Evolutionary conservation across 176 grass and related monocot genomes (phyloP).

Genomic region (Raddia guianensis): DNA sequence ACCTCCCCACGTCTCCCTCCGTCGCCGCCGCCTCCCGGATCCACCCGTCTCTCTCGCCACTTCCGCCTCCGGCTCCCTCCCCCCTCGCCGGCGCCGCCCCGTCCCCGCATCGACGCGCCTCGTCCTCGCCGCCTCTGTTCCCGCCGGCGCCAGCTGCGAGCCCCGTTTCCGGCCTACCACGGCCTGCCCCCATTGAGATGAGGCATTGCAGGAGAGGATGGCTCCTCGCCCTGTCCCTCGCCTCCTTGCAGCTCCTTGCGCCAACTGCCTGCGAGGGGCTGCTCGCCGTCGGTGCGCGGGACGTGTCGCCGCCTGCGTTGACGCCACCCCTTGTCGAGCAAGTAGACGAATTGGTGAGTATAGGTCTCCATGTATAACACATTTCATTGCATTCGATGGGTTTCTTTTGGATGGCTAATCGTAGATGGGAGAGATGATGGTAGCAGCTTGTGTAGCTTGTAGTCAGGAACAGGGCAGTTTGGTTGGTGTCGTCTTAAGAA

Average conservation of each 20-base stretch:
- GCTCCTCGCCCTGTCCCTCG: slow-evolving; percentile 39
- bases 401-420: slow-evolving; percentile 7
- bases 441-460: neutral
- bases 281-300: slow-evolving; percentile 24
- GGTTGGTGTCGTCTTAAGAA: neutral
- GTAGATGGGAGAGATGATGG: neutral
- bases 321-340: slow-evolving; percentile 36
- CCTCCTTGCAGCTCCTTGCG: slow-evolving; percentile 31
- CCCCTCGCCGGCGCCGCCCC: too few relatives aligned
- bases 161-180: too few relatives aligned
- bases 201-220: slow-evolving; percentile 33
- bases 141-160: too few relatives aligned
- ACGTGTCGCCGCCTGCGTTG: slow-evolving; percentile 19
- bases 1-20: too few relatives aligned
- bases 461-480: slow-evolving; percentile 6
- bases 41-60: too few relatives aligned
- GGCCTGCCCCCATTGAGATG: slow-evolving; percentile 19
- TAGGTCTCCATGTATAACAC: neutral
- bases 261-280: slow-evolving; percentile 1
- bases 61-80: too few relatives aligned
- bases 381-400: neutral
- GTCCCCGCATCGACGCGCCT: too few relatives aligned
- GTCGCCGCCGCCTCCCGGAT: too few relatives aligned
- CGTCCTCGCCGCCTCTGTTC: too few relatives aligned
- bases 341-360: slow-evolving; percentile 50